Evolutionary conservation across 2,329 filamentous ascomycete genomes (phyloP).

Genomic region (Trichoderma aggressivum): DNA sequence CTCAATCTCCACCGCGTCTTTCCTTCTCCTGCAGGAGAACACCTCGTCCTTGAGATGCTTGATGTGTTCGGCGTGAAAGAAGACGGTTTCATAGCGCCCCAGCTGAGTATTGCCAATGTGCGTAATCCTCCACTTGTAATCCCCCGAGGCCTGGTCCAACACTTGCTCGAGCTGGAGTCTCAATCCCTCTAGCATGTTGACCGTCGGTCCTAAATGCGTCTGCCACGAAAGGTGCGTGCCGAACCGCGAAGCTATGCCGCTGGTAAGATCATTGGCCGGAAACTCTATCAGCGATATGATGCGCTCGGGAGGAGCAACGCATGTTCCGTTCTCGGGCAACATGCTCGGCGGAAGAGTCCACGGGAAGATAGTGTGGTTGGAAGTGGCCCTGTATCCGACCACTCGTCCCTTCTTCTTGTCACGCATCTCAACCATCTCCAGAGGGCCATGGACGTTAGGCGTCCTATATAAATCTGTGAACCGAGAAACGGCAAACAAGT

Average conservation of each 20-base stretch:
- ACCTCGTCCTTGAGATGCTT: constrained; percentile 77
- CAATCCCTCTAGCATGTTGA: constrained; percentile 54
- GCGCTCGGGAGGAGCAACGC: constrained; percentile 66
- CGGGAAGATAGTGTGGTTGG: constrained; percentile 83
- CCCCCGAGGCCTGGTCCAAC: constrained; percentile 41
- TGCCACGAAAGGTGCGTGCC: constrained; percentile 35
- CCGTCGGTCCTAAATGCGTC: constrained; percentile 40
- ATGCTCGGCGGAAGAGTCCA: constrained; percentile 82
- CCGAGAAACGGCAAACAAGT: constrained; percentile 85
- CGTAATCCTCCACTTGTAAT: constrained; percentile 65
- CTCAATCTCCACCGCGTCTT: constrained; percentile 69
- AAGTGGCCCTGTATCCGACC: constrained; percentile 48
- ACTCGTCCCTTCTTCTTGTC: constrained; percentile 45
- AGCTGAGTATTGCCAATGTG: constrained; percentile 77
- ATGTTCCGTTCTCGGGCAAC: constrained; percentile 74
- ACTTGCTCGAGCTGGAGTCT: constrained; percentile 67
- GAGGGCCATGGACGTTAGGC: constrained; percentile 56
- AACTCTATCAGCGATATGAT: constrained; percentile 68
- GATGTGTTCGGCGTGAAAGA: constrained; percentile 72
- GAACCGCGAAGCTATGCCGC: constrained; percentile 32
- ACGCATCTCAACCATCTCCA: constrained; percentile 39
- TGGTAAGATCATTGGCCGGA: constrained; percentile 43
- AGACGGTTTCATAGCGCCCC: constrained; percentile 83
- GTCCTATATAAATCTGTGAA: constrained; percentile 78
- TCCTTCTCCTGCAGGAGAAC: constrained; percentile 74